These are phyloP conservation scores for Aspergillus sparsus DNA, from an alignment of 495 filamentous ascomycete species.

Conservation along the genomic window DNA sequence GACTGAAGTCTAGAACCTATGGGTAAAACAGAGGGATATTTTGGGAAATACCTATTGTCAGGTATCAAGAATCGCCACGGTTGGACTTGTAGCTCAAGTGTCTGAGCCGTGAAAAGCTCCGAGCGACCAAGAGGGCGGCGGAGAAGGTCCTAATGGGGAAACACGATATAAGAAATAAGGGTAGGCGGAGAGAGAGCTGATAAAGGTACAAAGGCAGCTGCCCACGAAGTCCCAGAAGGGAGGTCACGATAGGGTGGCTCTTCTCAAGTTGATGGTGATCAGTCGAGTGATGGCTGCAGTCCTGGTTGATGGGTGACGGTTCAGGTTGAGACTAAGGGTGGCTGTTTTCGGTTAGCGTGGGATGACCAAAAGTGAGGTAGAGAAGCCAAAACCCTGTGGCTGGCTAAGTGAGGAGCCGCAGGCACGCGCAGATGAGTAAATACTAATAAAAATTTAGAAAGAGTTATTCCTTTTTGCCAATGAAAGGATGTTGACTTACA, in stretches of 20 bases:
- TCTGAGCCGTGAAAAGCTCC: conserved; percentile 44
- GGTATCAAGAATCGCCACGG: conserved; percentile 52
- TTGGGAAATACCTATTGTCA: conserved; percentile 53
- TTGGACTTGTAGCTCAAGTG: conserved; percentile 43
- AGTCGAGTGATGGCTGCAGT: conserved; percentile 29
- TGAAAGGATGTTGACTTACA: too few relatives aligned
- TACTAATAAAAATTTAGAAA: background rate
- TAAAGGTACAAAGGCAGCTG: conserved; percentile 27
- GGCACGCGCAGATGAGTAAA: background rate
- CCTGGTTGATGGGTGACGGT: conserved; percentile 28
- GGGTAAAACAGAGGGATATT: conserved; percentile 24
- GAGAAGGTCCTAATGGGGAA: conserved; percentile 32
- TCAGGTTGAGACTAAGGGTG: conserved; percentile 45
- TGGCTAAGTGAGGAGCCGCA: conserved; percentile 20
- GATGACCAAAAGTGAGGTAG: conserved; percentile 21
- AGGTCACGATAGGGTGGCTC: conserved; percentile 28
- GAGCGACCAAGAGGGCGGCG: conserved; percentile 35
- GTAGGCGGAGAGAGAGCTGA: conserved; percentile 27
- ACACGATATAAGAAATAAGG: conserved; percentile 21
- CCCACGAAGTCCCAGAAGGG: conserved; percentile 35
- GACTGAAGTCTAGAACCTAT: conserved; percentile 26
- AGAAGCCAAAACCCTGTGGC: conserved; percentile 27
- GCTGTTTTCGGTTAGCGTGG: conserved; percentile 49
- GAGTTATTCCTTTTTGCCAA: background rate
- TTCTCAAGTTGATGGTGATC: conserved; percentile 28